A percentile compares a stretch with the other conserved stretches of the same genome.
These are phyloP conservation scores for Gossypium stocksii DNA, from an alignment of 345 rosid genomes.

Conservation along the genomic window DNA sequence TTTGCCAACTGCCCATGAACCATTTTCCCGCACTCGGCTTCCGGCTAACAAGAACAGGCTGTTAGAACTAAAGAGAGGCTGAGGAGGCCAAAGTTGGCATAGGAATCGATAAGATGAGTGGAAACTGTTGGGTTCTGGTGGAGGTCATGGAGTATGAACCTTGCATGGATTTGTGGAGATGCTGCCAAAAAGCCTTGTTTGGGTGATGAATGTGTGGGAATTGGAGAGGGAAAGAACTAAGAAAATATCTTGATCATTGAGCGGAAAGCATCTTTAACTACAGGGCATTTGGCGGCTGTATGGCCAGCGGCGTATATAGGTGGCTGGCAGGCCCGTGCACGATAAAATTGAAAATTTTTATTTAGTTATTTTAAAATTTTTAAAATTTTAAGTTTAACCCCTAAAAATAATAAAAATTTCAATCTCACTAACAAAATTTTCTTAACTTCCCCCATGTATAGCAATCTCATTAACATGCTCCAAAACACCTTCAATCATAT, in stretches of 20 bases:
- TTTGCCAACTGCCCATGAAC: slow-evolving; percentile 35
- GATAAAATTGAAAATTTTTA: no score
- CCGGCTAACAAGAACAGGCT: slow-evolving; percentile 29
- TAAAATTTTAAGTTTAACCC: no score
- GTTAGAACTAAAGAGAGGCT: slow-evolving; percentile 22
- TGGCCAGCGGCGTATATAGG: no score
- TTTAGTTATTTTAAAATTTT: no score
- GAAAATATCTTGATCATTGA: slow-evolving; percentile 2
- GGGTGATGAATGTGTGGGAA: slow-evolving; percentile 24
- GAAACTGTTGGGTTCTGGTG: slow-evolving; percentile 33
- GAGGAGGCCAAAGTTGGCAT: slow-evolving; percentile 33
- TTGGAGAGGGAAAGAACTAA: slow-evolving; percentile 3
- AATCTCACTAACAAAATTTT: no score
- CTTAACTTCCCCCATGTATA: no score
- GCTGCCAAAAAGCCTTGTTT: slow-evolving; percentile 17
- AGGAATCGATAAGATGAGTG: slow-evolving; percentile 34
- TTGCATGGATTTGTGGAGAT: slow-evolving; percentile 43
- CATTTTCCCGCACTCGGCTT: slow-evolving; percentile 22
- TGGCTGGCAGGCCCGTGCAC: no score
- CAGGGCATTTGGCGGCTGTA: no score
- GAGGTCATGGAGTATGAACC: slow-evolving; percentile 39
- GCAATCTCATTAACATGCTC: no score
- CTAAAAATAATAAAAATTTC: no score
- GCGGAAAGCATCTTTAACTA: slow-evolving; percentile 10
- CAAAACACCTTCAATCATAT: no score